These are phyloP conservation scores for Colletotrichum nymphaeae DNA, from an alignment of 2,329 filamentous ascomycete species.

Conservation along the genomic window DNA sequence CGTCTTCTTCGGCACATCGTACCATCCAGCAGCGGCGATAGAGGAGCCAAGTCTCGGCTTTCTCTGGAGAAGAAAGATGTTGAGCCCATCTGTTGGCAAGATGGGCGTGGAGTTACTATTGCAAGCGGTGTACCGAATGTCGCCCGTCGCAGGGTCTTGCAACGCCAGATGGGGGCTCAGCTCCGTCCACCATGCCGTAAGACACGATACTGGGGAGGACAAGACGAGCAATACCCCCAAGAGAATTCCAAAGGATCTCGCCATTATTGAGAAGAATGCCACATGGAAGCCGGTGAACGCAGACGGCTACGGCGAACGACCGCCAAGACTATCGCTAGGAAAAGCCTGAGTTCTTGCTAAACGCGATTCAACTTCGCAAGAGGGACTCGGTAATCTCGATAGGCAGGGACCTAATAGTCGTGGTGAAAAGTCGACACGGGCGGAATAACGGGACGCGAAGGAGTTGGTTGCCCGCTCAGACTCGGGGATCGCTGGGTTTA, in stretches of 20 bases:
- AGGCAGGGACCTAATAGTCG: conserved; percentile 5
- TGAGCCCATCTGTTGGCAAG: conserved; percentile 48
- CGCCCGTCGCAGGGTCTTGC: conserved; percentile 48
- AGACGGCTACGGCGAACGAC: neutral
- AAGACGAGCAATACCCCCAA: conserved; percentile 2
- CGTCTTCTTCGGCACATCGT: conserved; percentile 37
- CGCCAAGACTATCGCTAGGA: neutral
- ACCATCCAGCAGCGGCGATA: conserved; percentile 49
- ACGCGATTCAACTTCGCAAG: neutral
- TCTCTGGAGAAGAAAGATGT: conserved; percentile 41
- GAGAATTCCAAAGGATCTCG: neutral
- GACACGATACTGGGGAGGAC: conserved; percentile 39
- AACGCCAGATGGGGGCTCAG: conserved; percentile 48
- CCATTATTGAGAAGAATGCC: neutral
- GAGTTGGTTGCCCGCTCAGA: neutral
- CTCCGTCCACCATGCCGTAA: conserved; percentile 50
- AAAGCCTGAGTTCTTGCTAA: neutral
- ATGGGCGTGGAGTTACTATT: conserved; percentile 44
- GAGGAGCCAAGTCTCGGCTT: conserved; percentile 47
- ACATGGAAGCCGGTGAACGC: neutral
- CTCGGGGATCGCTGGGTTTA: conserved; percentile 21
- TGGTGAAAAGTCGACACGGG: neutral
- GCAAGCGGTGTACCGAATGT: conserved; percentile 49
- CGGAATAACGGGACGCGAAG: neutral
- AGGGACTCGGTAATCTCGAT: neutral